Evolutionary conservation across 2,329 filamentous ascomycete species (phyloP).

Genomic region (Monilinia vaccinii-corymbosi): DNA sequence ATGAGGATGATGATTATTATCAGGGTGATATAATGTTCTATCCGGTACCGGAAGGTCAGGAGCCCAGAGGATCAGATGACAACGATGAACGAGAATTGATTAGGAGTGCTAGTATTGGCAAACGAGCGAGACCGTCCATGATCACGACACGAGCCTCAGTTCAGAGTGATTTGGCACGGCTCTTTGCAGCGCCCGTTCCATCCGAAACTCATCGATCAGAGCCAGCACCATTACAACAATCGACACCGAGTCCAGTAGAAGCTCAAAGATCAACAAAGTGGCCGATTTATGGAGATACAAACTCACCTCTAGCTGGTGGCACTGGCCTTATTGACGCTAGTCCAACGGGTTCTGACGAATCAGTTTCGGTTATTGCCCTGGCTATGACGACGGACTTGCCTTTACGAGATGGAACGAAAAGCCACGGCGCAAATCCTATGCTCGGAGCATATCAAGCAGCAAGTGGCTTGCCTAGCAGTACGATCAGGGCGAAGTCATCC

Average conservation of each 20-base stretch:
- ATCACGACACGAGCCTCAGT: constrained; percentile 37
- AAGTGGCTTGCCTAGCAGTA: constrained; percentile 15
- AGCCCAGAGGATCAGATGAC: constrained; percentile 21
- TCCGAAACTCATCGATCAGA: constrained; percentile 13
- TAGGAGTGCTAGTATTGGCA: constrained; percentile 52
- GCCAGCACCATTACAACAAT: constrained; percentile 30
- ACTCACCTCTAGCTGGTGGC: constrained; percentile 23
- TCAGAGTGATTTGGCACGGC: constrained; percentile 9
- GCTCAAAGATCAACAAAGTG: constrained; percentile 14
- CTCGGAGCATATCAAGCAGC: constrained; percentile 43
- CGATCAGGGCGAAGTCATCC: not conserved
- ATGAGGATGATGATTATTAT: constrained; percentile 22
- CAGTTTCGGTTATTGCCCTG: constrained; percentile 15
- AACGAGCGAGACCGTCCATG: constrained; percentile 48
- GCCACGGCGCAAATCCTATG: constrained; percentile 36
- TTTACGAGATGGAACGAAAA: constrained; percentile 16
- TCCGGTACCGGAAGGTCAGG: constrained; percentile 23
- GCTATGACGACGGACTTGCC: constrained; percentile 14
- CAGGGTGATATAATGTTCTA: constrained; percentile 19
- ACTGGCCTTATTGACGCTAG: constrained; percentile 26
- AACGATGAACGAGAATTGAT: constrained; percentile 47
- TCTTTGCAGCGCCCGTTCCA: not conserved
- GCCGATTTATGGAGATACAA: constrained; percentile 20
- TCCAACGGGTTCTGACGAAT: constrained; percentile 21
- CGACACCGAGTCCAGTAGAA: constrained; percentile 31